Evolutionary conservation across 2,329 filamentous ascomycete genomes (phyloP).

Genomic region (Talaromyces sp.): DNA sequence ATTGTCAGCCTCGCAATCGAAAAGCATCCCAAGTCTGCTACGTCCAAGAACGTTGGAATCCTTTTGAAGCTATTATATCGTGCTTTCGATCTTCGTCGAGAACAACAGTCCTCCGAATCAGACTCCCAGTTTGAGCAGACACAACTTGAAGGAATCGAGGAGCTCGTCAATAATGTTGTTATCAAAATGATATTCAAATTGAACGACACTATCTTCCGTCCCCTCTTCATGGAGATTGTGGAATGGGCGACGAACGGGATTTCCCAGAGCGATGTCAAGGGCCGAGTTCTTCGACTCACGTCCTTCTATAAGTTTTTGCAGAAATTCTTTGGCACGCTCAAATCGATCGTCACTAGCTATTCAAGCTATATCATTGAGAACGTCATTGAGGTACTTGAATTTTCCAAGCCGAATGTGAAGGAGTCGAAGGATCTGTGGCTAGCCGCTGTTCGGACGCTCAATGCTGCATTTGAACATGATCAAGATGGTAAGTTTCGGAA

Average conservation of each 20-base stretch:
- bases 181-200: conserved; percentile 95
- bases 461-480: conserved; percentile 76
- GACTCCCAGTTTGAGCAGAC: conserved; percentile 39
- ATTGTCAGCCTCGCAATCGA: conserved; percentile 67
- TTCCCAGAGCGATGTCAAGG: conserved; percentile 56
- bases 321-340: conserved; percentile 76
- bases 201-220: conserved; percentile 88
- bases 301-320: conserved; percentile 77
- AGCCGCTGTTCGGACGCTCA: conserved; percentile 65
- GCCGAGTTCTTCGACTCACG: conserved; percentile 59
- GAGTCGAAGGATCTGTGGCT: conserved; percentile 60
- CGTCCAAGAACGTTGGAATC: conserved; percentile 67
- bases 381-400: conserved; percentile 58
- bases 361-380: conserved; percentile 77
- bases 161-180: conserved; percentile 61
- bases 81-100: conserved; percentile 47
- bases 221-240: conserved; percentile 79
- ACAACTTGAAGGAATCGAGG: conserved; percentile 57
- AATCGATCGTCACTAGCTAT: conserved; percentile 92
- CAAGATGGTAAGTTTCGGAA: conserved; percentile 61
- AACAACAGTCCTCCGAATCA: conserved; percentile 28
- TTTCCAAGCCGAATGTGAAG: conserved; percentile 36
- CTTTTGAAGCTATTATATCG: conserved; percentile 60
- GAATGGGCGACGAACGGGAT: conserved; percentile 67
- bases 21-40: conserved; percentile 68